Base-by-base conservation (phyloP, 352 stramenopile genomes). In the Phytopythium vexans region DNA sequence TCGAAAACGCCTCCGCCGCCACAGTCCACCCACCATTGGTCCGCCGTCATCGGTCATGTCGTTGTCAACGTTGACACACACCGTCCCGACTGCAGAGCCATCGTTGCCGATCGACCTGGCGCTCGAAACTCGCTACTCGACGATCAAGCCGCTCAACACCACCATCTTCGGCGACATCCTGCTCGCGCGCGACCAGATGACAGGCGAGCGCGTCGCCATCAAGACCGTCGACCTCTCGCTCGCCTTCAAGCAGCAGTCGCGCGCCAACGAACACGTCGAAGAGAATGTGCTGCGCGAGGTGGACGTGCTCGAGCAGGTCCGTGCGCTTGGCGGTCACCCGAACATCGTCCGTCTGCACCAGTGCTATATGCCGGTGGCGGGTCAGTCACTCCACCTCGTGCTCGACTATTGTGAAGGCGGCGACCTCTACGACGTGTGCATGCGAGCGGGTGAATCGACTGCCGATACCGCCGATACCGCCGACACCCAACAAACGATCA, bases 351-450 rank as follows among this genome's bases (percentile, higher is more conserved):
- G 72, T 42, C 70, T 92, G 72, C 79, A 69, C 60, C 66, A 74
- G 44, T 86, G 82, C 68, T 88, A 83, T 57, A 69, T 92, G 31
- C 62, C 66, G 50, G 67, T 72, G n/a, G 57, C 52, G 42, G 62
- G 62, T 52, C 62, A 65, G 49, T 57, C 73, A 35, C 62, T 91
- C 39, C 75, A 88, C 48, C 66, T 92, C 41, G 82, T 92, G 40
- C 60, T 90, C n/a, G 79, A 92, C 53, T 88, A 88, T 46, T 92
- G 82, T 46, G 74, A 86, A 40, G 74, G 77, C 16, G 82, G 82
- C 21, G 82, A 92, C 51, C 54, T 92, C 46, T 68, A 90, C 31
- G 79, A 90, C 44, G 71, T 72, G 4, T 89, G 74, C 27, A 70
- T 78, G 44, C 49, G 62, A 37, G 55, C 27, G 31, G 40, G 3